phyloP scores from a whole-genome alignment of 495 filamentous ascomycete species.

The Hypoxylon trugodes region DNA sequence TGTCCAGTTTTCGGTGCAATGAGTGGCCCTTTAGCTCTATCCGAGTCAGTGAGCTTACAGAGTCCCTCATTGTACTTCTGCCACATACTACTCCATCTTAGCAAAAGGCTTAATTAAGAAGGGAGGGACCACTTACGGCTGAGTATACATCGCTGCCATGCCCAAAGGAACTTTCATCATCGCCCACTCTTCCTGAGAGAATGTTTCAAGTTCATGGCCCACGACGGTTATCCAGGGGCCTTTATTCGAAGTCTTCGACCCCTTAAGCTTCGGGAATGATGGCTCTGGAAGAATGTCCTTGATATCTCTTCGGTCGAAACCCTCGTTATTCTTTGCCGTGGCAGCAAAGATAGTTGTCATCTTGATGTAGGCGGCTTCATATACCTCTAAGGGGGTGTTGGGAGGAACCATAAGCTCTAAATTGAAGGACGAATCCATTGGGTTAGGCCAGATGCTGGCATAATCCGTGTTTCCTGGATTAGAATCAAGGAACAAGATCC shows the following conservation, averaged over 20 bases:
- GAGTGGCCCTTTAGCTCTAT: slow-evolving; percentile 55
- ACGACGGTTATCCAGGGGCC: slow-evolving; percentile 56
- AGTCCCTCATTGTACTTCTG: slow-evolving; percentile 58
- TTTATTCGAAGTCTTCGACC: slow-evolving; percentile 43
- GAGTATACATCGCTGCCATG: slow-evolving; percentile 32
- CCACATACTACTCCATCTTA: slow-evolving; percentile 50
- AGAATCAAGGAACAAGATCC: slow-evolving; percentile 27
- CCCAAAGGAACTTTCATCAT: slow-evolving; percentile 40
- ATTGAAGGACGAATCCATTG: slow-evolving; percentile 32
- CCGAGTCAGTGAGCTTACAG: slow-evolving; percentile 49
- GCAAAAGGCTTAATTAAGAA: slow-evolving; percentile 46
- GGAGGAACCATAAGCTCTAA: slow-evolving; percentile 28
- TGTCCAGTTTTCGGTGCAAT: slow-evolving; percentile 56
- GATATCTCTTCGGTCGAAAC: slow-evolving; percentile 55
- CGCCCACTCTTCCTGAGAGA: slow-evolving; percentile 51
- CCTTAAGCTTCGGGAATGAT: slow-evolving; percentile 29
- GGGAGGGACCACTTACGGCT: slow-evolving; percentile 41
- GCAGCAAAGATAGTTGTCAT: slow-evolving; percentile 52
- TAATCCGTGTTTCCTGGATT: slow-evolving; percentile 33
- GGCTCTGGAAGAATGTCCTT: slow-evolving; percentile 49
- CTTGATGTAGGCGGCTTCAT: slow-evolving; percentile 31
- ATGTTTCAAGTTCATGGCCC: slow-evolving; percentile 56
- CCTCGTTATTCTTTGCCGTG: slow-evolving; percentile 54
- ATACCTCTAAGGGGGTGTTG: slow-evolving; percentile 25
- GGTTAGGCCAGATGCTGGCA: slow-evolving; percentile 33